A percentile compares a stretch with the other conserved stretches of the same genome.
Evolutionary conservation across 2,329 filamentous ascomycete species (phyloP).

Genomic region (Zalaria obscura): DNA sequence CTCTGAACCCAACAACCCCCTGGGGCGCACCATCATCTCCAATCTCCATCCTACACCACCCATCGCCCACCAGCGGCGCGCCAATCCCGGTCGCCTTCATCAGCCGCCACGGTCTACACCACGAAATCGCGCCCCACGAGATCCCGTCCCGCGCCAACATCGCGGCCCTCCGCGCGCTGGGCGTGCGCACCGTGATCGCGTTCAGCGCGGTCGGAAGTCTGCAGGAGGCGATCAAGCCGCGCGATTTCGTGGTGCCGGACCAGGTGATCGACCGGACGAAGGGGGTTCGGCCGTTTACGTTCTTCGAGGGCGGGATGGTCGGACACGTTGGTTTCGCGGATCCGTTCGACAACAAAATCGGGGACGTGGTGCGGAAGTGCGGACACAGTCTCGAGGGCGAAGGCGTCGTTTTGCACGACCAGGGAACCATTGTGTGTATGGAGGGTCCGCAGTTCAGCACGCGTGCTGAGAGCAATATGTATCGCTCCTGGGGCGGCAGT

Average conservation of each 20-base stretch:
- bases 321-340: constrained; percentile 93
- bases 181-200: constrained; percentile 80
- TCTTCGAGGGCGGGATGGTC: constrained; percentile 85
- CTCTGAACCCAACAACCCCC: constrained; percentile 63
- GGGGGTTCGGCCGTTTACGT: constrained; percentile 85
- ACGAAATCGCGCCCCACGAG: constrained; percentile 85
- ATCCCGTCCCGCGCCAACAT: constrained; percentile 94
- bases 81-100: constrained; percentile 69
- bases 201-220: constrained; percentile 91
- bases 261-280: constrained; percentile 97
- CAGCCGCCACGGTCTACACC: constrained; percentile 77
- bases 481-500: constrained; percentile 82
- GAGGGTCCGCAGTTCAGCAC: constrained; percentile 98
- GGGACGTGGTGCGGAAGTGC: constrained; percentile 62
- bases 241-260: constrained; percentile 93
- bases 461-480: constrained; percentile 87
- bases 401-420: constrained; percentile 69
- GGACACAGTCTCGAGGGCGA: constrained; percentile 68
- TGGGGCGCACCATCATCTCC: constrained; percentile 71
- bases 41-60: constrained; percentile 81
- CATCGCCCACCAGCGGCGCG: constrained; percentile 50
- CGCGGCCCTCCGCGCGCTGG: constrained; percentile 82
- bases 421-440: constrained; percentile 84
- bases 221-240: constrained; percentile 82
- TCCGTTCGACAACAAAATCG: constrained; percentile 73